Base-by-base conservation (phyloP, 208 protist genomes). In the Crithidia thermophila region DNA sequence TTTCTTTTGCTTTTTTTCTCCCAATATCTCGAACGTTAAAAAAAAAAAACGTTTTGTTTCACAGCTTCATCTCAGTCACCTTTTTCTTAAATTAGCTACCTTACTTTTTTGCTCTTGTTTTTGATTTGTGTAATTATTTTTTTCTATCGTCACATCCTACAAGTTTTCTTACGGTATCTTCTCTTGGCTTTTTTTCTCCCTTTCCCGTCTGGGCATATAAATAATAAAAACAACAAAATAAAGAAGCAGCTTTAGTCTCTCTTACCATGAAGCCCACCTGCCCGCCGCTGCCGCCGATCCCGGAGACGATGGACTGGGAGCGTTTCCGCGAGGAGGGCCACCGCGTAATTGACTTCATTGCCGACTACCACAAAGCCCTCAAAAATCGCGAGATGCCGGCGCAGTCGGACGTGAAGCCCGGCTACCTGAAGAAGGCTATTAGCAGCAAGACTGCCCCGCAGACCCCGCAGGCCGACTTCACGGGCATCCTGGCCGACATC, bases 261-360 rank as follows among this genome's bases (percentile, higher is more conserved):
- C n/a, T n/a, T n/a, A n/a, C n/a, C 2, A 82, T 82, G 76, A 63
- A 50, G 37, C 70, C 76, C 34, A 61, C 60, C 21, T 72, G 70
- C 37, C 53, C 74, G 3, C 53, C 69, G 20, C 63, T 81, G 9
- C 79, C 79, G 14, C 58, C 69, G 25, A 69, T 85, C 14, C 68
- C 74, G 11, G 59, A 77, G 50, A 53, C 57, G 49, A 76, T 79
- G 71, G 75, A 81, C 46, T 82, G 74, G 75, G 76, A 85, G 56
- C 20, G 39, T 45, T 79, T 82, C 34, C 75, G 74, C 21, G 51
- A 42, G 11, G 67, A 85, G 16, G 80, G 66, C 34, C 71, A 80
- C 60, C 77, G 77, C 18, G 64, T 80, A 16, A 58, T 82, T 23
- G 80, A 85, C 50, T 73, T 78, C 65, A 79, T 85, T 34, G 69